Base-by-base conservation (phyloP, 1,139 yeast genomes). In the Debaryomyces nepalensis region DNA sequence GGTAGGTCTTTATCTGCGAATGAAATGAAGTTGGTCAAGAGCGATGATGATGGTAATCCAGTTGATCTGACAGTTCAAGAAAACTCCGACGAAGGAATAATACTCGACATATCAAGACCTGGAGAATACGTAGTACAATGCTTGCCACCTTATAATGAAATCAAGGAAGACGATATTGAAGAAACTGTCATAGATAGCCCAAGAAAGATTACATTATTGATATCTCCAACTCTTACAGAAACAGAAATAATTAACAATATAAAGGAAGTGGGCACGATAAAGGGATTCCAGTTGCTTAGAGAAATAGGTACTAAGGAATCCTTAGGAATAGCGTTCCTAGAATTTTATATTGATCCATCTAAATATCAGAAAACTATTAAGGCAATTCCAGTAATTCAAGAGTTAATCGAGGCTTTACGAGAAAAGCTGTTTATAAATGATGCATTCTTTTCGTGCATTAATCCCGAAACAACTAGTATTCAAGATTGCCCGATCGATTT, bases 61-160 rank as follows among this genome's bases (percentile, higher is more conserved):
- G 22, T 34, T 11, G 24, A 26, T 18, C 48, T 38, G 45, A 43
- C 37, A 42, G 41, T 18, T 1, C 46, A 40, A n/a, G 48, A 40
- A 8, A 31, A 20, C 5, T 50, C 47, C 14, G 59, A 52, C 2
- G 44, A 50, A 3, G 48, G 47, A 4, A 12, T 51, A 9, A 50
- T 51, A 7, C 54, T 82, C 10, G 53, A 48, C 2, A 55, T 83
- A 3, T 49, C 60, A 7, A 70, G 95, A 52, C 93, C 95, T 1
- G 64, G 67, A n/a, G 85, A 81, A 46, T 87, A 83, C 52, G 73
- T 84, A 19, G 73, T 77, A 2, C 75, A 68, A 49, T 52, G 61
- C 26, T 47, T 53, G 10, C 54, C 57, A 5, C 56, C 60, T 4
- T 52, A 52, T 38, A 46, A 42, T 12, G 46, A 48, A 20, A 37